These are phyloP conservation scores for Populus hybrid DNA, from an alignment of 441 rosid genomes.

Conservation along the genomic window DNA sequence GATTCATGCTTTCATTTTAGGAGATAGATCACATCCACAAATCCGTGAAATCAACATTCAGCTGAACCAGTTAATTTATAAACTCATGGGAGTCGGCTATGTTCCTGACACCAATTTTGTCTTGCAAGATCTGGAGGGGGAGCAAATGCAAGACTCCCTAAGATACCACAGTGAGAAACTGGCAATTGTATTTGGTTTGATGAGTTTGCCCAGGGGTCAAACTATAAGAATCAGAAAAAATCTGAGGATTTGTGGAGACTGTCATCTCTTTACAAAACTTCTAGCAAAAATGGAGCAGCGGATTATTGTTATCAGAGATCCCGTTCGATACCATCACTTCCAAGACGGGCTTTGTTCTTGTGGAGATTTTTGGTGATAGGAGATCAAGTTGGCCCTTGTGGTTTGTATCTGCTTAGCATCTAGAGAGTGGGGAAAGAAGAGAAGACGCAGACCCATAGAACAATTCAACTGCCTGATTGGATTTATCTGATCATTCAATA, in stretches of 20 bases:
- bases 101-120: slow-evolving; percentile 63
- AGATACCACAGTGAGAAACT: slow-evolving; percentile 70
- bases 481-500: background rate
- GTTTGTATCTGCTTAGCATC: background rate
- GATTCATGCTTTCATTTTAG: slow-evolving; percentile 65
- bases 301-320: slow-evolving; percentile 54
- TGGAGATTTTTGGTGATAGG: slow-evolving; percentile 63
- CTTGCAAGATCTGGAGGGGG: slow-evolving; percentile 67
- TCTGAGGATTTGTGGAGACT: slow-evolving; percentile 75
- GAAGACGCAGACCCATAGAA: background rate
- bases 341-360: slow-evolving; percentile 61
- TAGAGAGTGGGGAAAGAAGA: background rate
- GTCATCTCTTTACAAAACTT: slow-evolving; percentile 63
- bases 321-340: slow-evolving; percentile 67
- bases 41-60: slow-evolving; percentile 36
- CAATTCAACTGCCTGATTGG: background rate
- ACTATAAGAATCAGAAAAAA: slow-evolving; percentile 67
- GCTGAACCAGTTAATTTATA: slow-evolving; percentile 42
- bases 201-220: slow-evolving; percentile 42
- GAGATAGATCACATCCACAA: slow-evolving; percentile 59
- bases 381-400: background rate
- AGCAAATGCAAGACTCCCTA: slow-evolving; percentile 64
- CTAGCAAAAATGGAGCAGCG: slow-evolving; percentile 47
- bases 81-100: slow-evolving; percentile 52
- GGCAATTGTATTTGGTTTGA: slow-evolving; percentile 58